Evolutionary conservation across 176 grass and related monocot species (phyloP).

Genomic region (Tillandsia leiboldiana): DNA sequence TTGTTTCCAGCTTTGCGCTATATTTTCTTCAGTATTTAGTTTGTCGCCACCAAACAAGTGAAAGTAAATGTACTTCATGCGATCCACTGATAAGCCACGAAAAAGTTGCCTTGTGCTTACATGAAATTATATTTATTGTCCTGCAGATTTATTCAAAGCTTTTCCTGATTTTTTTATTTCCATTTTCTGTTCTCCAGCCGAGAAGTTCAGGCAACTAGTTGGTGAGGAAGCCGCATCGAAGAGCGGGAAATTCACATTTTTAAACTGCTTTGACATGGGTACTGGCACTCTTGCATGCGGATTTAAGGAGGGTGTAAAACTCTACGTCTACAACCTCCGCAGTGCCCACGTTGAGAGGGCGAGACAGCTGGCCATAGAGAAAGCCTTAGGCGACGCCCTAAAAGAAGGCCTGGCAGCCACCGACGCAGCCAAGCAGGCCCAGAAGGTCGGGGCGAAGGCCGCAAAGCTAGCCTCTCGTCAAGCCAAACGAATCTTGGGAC

Average conservation of each 20-base stretch:
- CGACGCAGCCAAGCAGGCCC: constrained; percentile 77
- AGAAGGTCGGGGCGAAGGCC: constrained; percentile 67
- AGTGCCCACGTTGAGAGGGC: constrained; percentile 56
- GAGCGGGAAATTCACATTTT: constrained; percentile 90
- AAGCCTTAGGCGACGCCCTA: constrained; percentile 59
- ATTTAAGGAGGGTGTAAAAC: constrained; percentile 76
- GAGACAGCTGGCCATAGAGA: constrained; percentile 47
- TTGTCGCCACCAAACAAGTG: too few relatives aligned
- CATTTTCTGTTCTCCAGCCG: constrained; percentile 46
- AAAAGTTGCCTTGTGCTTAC: background rate
- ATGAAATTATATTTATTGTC: background rate
- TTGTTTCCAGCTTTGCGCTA: too few relatives aligned
- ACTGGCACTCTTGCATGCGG: constrained; percentile 73
- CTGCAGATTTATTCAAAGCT: too few relatives aligned
- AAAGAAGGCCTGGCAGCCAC: constrained; percentile 36
- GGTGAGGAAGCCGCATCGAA: constrained; percentile 86
- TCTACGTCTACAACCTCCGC: constrained; percentile 79
- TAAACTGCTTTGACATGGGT: constrained; percentile 94
- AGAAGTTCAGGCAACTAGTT: constrained; percentile 89
- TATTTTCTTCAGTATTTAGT: too few relatives aligned
- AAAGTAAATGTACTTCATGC: too few relatives aligned
- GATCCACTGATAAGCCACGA: too few relatives aligned
- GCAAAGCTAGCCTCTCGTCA: constrained; percentile 73
- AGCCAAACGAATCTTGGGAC: constrained; percentile 83
- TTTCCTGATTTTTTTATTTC: background rate